phyloP scores from a whole-genome alignment of 257 asterid genomes.

The Fraxinus excelsior region DNA sequence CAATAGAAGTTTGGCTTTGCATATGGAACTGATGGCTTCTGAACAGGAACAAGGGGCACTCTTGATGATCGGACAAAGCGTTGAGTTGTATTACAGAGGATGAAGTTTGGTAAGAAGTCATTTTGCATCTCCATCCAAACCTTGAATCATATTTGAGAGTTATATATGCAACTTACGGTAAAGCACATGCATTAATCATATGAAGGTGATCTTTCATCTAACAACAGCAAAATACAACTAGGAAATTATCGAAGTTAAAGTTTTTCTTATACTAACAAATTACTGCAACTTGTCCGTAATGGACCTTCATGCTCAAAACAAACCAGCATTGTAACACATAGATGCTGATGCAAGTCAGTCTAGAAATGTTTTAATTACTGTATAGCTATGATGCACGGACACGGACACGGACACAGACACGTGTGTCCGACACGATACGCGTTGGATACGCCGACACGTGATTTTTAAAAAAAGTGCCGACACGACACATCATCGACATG shows the following conservation, averaged over 20 bases:
- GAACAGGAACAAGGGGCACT: conserved; percentile 74
- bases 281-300: not conserved
- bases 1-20: conserved; percentile 93
- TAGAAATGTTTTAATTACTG: not conserved
- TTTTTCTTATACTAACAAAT: not conserved
- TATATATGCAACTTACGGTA: conserved; percentile 24
- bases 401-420: no score
- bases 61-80: conserved; percentile 92
- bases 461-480: no score
- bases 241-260: not conserved
- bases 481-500: no score
- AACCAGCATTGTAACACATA: not conserved
- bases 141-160: conserved; percentile 45
- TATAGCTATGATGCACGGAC: no score
- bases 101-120: conserved; percentile 92
- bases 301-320: not conserved
- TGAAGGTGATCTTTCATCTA: not conserved
- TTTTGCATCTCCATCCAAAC: conserved; percentile 98
- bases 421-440: no score
- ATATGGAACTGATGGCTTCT: conserved; percentile 89
- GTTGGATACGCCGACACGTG: no score
- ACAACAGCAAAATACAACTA: not conserved
- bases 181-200: not conserved
- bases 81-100: conserved; percentile 96
- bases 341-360: not conserved